phyloP scores from a whole-genome alignment of 176 grass and related monocot genomes.

The Saccharum officinarum region DNA sequence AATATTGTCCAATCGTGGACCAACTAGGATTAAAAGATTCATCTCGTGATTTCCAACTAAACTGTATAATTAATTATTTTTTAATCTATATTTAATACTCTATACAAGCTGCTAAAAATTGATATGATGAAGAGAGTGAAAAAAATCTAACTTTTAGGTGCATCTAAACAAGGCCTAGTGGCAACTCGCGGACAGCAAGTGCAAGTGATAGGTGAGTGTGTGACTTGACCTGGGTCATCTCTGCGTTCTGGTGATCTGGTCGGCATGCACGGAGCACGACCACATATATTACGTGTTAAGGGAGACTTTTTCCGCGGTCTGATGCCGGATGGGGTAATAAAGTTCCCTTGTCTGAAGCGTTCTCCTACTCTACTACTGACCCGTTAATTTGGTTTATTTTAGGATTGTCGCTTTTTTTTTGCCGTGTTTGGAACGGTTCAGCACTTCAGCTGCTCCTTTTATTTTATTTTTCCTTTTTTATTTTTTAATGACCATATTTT shows the following conservation, averaged over 20 bases:
- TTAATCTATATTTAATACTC: too few relatives aligned
- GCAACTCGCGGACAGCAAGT: not conserved
- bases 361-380: not conserved
- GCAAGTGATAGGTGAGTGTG: not conserved
- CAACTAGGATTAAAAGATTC: too few relatives aligned
- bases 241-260: not conserved
- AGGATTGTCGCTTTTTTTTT: not conserved
- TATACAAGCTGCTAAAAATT: too few relatives aligned
- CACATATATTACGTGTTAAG: not conserved
- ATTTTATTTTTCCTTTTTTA: not conserved
- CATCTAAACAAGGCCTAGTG: too few relatives aligned
- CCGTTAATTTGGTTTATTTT: not conserved
- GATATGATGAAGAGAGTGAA: too few relatives aligned
- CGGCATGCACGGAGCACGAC: not conserved
- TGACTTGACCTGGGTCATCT: not conserved
- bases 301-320: not conserved
- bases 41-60: too few relatives aligned
- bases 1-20: too few relatives aligned
- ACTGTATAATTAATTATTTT: too few relatives aligned
- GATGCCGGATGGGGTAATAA: not conserved
- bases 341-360: not conserved
- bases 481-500: not conserved
- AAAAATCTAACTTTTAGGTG: too few relatives aligned
- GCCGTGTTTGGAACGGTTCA: slow-evolving; percentile 21
- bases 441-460: not conserved